A percentile compares a stretch with the other conserved stretches of the same genome.
Conservation (phyloP, 2,329 filamentous ascomycete species). For the Aspergillus sp. region DNA sequence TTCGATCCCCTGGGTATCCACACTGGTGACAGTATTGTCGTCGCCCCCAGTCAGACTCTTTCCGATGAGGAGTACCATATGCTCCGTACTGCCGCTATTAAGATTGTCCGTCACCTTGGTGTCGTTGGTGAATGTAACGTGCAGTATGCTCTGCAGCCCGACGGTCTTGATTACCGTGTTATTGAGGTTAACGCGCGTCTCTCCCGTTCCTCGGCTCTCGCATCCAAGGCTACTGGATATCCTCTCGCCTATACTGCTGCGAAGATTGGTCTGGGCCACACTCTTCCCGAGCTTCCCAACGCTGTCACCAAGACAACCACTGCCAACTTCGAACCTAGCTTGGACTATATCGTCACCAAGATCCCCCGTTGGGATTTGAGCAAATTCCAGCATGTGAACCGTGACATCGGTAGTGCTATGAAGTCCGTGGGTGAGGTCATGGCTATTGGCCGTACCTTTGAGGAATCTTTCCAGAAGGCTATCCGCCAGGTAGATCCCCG, state of each 20-base stretch:
- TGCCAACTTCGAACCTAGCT: slow-evolving; percentile 95
- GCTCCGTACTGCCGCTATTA: slow-evolving; percentile 95
- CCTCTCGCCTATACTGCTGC: slow-evolving; percentile 95
- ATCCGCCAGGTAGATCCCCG: slow-evolving; percentile 94
- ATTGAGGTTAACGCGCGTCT: slow-evolving; percentile 99
- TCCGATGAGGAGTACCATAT: slow-evolving; percentile 99
- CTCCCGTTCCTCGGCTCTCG: slow-evolving; percentile 92
- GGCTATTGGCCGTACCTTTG: slow-evolving; percentile 97
- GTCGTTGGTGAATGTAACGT: slow-evolving; percentile 99
- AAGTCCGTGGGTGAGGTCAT: slow-evolving; percentile 99
- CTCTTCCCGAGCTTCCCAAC: slow-evolving; percentile 91
- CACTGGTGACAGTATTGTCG: slow-evolving; percentile 97
- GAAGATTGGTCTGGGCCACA: slow-evolving; percentile 96
- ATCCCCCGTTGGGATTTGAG: slow-evolving; percentile 97
- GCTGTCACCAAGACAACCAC: slow-evolving; percentile 98
- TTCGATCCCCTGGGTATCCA: slow-evolving; percentile 97
- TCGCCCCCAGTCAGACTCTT: slow-evolving; percentile 93
- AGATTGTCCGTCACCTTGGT: slow-evolving; percentile 94
- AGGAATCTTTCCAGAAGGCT: slow-evolving; percentile 98
- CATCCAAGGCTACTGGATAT: slow-evolving; percentile 97
- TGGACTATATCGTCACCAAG: slow-evolving; percentile 98
- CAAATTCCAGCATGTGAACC: slow-evolving; percentile 99
- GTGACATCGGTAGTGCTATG: slow-evolving; percentile 96
- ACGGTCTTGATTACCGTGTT: slow-evolving; percentile 95
- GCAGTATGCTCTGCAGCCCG: slow-evolving; percentile 93